phyloP scores from a whole-genome alignment of 805 yeast species.

The Zygoascus tannicola region DNA sequence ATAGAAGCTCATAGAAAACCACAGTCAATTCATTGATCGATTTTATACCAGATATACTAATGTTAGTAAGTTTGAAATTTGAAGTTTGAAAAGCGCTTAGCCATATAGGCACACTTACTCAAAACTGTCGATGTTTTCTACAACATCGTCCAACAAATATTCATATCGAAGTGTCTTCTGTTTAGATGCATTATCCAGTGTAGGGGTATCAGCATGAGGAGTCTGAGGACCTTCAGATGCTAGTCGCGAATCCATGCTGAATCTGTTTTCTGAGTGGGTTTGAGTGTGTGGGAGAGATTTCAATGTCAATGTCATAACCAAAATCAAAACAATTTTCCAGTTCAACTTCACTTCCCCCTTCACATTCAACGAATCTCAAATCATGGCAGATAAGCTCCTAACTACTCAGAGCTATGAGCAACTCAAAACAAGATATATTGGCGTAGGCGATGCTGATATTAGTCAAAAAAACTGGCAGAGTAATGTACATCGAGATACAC shows the following conservation, averaged over 20 bases:
- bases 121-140: background rate
- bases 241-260: too few relatives aligned
- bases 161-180: too few relatives aligned
- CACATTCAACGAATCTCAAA: too few relatives aligned
- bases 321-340: too few relatives aligned
- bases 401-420: conserved; percentile 49
- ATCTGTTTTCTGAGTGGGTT: background rate
- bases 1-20: conserved; percentile 13
- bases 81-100: background rate
- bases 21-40: conserved; percentile 4
- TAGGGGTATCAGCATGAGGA: too few relatives aligned
- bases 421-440: conserved; percentile 54
- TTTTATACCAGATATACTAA: background rate
- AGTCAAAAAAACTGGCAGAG: conserved; percentile 48
- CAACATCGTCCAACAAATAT: background rate
- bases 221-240: too few relatives aligned
- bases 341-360: too few relatives aligned
- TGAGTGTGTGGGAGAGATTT: background rate
- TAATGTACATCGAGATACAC: conserved; percentile 59
- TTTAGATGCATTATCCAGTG: too few relatives aligned
- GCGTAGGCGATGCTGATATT: conserved; percentile 47
- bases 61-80: background rate
- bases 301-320: background rate
- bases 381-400: conserved; percentile 53
- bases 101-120: background rate